phyloP scores from a whole-genome alignment of 2,329 filamentous ascomycete genomes.

The Epichloe brachyelytri region DNA sequence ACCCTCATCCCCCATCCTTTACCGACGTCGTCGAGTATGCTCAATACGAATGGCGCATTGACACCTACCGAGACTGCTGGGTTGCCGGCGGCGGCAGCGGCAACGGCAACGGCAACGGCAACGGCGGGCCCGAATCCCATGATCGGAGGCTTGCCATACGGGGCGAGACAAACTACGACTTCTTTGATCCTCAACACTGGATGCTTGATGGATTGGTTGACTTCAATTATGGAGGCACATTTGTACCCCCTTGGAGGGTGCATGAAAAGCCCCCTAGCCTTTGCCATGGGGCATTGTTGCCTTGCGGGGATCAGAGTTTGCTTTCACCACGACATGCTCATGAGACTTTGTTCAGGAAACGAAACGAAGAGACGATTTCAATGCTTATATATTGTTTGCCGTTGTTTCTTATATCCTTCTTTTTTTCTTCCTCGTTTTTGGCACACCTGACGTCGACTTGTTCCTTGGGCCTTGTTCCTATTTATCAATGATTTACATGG shows the following conservation, averaged over 20 bases:
- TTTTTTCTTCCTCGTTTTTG: too few species aligned
- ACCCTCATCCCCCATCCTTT: conserved; percentile 36
- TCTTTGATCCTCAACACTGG: conserved; percentile 89
- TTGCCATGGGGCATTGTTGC: not conserved
- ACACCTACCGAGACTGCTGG: conserved; percentile 35
- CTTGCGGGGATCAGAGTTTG: not conserved
- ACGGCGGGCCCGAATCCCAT: conserved; percentile 28
- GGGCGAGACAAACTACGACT: conserved; percentile 66
- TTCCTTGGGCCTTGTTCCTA: too few species aligned
- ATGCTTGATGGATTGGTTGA: conserved; percentile 78
- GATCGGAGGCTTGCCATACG: conserved; percentile 37
- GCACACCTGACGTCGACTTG: too few species aligned
- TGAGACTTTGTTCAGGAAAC: too few species aligned
- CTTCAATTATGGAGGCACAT: conserved; percentile 52
- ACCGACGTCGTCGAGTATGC: conserved; percentile 30
- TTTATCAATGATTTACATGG: too few species aligned
- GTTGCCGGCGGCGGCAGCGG: conserved; percentile 20
- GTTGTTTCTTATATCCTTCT: too few species aligned
- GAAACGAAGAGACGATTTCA: too few species aligned
- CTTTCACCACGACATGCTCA: too few species aligned
- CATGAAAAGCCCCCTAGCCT: conserved; percentile 17
- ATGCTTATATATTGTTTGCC: too few species aligned
- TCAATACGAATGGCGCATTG: conserved; percentile 37
- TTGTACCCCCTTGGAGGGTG: conserved; percentile 42
- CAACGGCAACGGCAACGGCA: too few species aligned